Conservation (phyloP, 495 filamentous ascomycete genomes). For the Xylaria longipes region DNA sequence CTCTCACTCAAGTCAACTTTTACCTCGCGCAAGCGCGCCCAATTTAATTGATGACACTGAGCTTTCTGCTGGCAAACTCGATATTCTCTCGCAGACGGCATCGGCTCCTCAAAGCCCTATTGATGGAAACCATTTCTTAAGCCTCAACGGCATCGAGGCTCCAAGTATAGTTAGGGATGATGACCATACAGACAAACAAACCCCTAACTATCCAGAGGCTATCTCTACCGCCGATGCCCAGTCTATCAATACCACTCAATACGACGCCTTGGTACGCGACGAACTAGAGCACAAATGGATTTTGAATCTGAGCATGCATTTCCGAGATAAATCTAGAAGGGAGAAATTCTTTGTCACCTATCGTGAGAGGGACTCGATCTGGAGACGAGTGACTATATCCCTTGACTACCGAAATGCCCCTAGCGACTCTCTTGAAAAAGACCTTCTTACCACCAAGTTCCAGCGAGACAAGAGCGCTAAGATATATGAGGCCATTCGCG, state of each 20-base stretch:
- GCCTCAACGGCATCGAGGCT: conserved; percentile 31
- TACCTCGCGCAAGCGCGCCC: conserved; percentile 52
- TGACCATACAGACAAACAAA: conserved; percentile 26
- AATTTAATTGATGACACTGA: conserved; percentile 42
- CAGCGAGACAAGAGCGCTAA: conserved; percentile 94
- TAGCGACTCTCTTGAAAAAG: conserved; percentile 82
- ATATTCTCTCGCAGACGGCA: conserved; percentile 25
- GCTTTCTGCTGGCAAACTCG: conserved; percentile 23
- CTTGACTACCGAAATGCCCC: conserved; percentile 88
- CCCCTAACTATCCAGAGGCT: conserved; percentile 31
- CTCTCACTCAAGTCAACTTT: conserved; percentile 39
- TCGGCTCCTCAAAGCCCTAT: conserved; percentile 40
- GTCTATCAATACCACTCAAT: conserved; percentile 57
- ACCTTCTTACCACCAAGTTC: conserved; percentile 76
- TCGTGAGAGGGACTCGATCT: conserved; percentile 74
- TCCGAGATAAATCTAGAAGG: conserved; percentile 89
- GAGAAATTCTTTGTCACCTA: conserved; percentile 99
- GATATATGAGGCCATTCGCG: conserved; percentile 95
- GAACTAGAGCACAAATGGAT: conserved; percentile 94
- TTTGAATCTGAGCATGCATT: conserved; percentile 97
- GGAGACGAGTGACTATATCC: conserved; percentile 90
- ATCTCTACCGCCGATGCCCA: conserved; percentile 42
- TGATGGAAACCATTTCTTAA: conserved; percentile 41
- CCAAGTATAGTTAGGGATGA: conserved; percentile 30
- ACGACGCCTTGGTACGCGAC: conserved; percentile 69